These are phyloP conservation scores for Aspergillus unguis DNA, from an alignment of 2,329 filamentous ascomycete genomes.

Conservation along the genomic window DNA sequence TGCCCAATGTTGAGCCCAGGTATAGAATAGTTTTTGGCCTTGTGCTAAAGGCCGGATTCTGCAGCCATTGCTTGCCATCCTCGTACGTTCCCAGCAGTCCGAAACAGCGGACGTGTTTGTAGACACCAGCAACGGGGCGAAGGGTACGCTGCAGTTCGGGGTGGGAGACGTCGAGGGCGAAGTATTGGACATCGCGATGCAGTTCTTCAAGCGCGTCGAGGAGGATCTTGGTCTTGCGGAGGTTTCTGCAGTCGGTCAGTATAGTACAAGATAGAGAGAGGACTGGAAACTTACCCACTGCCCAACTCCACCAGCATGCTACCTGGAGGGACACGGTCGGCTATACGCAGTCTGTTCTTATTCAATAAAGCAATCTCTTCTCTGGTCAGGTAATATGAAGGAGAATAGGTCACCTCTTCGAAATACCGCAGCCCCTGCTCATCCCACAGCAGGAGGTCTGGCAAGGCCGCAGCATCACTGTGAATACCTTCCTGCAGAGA, in stretches of 20 bases:
- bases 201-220: conserved; percentile 71
- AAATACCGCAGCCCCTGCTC: conserved; percentile 24
- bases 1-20: conserved; percentile 13
- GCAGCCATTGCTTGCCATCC: conserved; percentile 76
- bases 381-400: conserved; percentile 9
- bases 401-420: conserved; percentile 25
- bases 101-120: conserved; percentile 68
- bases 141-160: conserved; percentile 76
- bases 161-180: conserved; percentile 75
- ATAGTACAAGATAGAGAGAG: conserved; percentile 45
- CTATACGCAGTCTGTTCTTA: conserved; percentile 8
- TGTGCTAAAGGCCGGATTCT: conserved; percentile 52
- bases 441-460: conserved; percentile 26
- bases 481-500: conserved; percentile 8
- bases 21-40: conserved; percentile 11
- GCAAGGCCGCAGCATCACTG: conserved; percentile 16
- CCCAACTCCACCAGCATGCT: conserved; percentile 14
- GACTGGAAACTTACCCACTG: conserved; percentile 9
- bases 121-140: conserved; percentile 51
- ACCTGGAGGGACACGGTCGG: conserved; percentile 1
- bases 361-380: conserved; percentile 9
- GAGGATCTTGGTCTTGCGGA: conserved; percentile 79
- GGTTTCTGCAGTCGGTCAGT: conserved; percentile 20
- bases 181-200: conserved; percentile 76
- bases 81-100: conserved; percentile 84